Percentiles rank a stretch among this genome's conserved stretches.
These are phyloP conservation scores for Rhynchosporium secalis DNA, from an alignment of 2,329 filamentous ascomycete genomes.

Conservation along the genomic window DNA sequence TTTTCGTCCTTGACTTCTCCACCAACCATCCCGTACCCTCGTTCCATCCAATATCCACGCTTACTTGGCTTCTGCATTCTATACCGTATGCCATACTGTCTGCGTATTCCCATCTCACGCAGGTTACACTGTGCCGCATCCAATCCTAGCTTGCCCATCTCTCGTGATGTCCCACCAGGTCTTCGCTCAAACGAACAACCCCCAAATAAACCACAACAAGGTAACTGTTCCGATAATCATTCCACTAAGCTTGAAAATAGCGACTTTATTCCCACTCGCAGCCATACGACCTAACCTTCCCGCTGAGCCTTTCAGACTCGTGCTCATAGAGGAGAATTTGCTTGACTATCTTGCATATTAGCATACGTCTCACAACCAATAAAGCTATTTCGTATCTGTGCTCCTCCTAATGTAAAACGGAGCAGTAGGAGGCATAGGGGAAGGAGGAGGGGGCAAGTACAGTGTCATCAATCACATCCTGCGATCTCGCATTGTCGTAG, in stretches of 20 bases:
- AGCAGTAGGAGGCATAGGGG: too few relatives aligned
- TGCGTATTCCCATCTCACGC: too few relatives aligned
- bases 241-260: slow-evolving; percentile 83
- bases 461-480: slow-evolving; percentile 84
- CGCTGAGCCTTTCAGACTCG: slow-evolving; percentile 81
- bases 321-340: slow-evolving; percentile 85
- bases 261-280: slow-evolving; percentile 83
- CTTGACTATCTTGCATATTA: slow-evolving; percentile 59
- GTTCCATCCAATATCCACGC: background rate
- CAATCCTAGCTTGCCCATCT: too few relatives aligned
- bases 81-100: too few relatives aligned
- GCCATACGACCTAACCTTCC: slow-evolving; percentile 86
- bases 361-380: too few relatives aligned
- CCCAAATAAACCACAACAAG: slow-evolving; percentile 63
- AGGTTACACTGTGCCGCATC: too few relatives aligned
- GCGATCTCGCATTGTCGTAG: slow-evolving; percentile 90
- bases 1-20: background rate
- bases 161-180: too few relatives aligned
- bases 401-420: too few relatives aligned
- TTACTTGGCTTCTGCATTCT: background rate
- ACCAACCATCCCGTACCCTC: background rate
- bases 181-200: slow-evolving; percentile 34
- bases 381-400: too few relatives aligned
- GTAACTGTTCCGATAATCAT: slow-evolving; percentile 75
- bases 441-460: slow-evolving; percentile 50